A percentile compares a stretch with the other conserved stretches of the same genome.
Conservation (phyloP, 345 rosid genomes). For the Raphanus raphanistrum region DNA sequence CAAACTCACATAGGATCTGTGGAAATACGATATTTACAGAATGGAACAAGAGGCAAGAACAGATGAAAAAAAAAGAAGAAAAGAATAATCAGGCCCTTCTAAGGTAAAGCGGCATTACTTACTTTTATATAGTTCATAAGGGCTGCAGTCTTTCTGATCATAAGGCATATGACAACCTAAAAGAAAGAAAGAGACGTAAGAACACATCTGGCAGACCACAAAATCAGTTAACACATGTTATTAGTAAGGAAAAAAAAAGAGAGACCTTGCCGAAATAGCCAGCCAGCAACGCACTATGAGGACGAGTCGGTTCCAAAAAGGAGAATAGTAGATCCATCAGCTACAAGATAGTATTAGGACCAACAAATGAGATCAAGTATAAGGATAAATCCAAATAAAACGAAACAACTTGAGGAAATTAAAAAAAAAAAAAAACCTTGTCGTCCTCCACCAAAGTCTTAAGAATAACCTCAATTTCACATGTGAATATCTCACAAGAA, state of each 20-base stretch:
- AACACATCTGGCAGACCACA: conserved; percentile 5
- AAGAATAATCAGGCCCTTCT: neutral
- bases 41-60: neutral
- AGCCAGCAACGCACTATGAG: conserved; percentile 85
- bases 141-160: conserved; percentile 84
- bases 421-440: conserved; percentile 53
- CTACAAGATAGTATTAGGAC: conserved; percentile 38
- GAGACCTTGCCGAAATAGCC: conserved; percentile 96
- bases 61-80: neutral
- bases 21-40: conserved; percentile 8
- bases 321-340: conserved; percentile 85
- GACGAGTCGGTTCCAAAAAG: conserved; percentile 80
- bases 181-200: conserved; percentile 33
- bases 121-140: conserved; percentile 92
- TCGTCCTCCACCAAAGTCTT: conserved; percentile 90
- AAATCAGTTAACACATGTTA: conserved; percentile 2
- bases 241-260: neutral
- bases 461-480: conserved; percentile 93
- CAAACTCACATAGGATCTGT: neutral
- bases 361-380: neutral
- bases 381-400: neutral
- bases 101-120: conserved; percentile 33
- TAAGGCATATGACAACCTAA: conserved; percentile 89
- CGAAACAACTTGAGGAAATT: neutral
- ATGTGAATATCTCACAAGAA: conserved; percentile 92